These are phyloP conservation scores for Hymenoscyphus repandus DNA, from an alignment of 2,329 filamentous ascomycete genomes.

Conservation along the genomic window DNA sequence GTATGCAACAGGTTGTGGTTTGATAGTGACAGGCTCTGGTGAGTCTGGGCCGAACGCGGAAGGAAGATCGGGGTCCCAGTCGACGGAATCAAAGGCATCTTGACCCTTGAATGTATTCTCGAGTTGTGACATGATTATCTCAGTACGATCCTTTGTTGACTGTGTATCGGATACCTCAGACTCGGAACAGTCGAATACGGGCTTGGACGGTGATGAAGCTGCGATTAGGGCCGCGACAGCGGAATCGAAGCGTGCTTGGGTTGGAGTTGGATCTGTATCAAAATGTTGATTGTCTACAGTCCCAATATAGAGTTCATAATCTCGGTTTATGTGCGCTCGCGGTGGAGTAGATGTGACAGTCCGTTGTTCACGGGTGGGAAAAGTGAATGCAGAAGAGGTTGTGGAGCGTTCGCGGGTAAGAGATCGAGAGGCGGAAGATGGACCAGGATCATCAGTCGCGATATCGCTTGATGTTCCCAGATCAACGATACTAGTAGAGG, in stretches of 20 bases:
- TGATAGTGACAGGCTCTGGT: constrained; percentile 26
- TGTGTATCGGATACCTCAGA: constrained; percentile 1
- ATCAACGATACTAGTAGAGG: background rate
- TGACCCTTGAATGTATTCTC: constrained; percentile 5
- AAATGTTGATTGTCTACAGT: background rate
- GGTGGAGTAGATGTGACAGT: background rate
- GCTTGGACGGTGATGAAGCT: background rate
- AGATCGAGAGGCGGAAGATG: background rate
- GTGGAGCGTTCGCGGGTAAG: background rate
- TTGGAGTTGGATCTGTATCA: background rate
- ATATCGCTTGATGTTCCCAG: background rate
- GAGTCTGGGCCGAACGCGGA: constrained; percentile 20
- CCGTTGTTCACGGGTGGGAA: background rate
- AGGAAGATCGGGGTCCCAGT: constrained; percentile 29
- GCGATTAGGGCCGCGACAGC: background rate
- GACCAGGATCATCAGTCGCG: background rate
- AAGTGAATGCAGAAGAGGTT: background rate
- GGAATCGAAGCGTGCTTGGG: background rate
- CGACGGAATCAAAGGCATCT: constrained; percentile 28
- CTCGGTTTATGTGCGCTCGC: background rate
- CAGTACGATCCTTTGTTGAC: constrained; percentile 1
- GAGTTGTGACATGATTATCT: constrained; percentile 8
- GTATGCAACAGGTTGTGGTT: constrained; percentile 28
- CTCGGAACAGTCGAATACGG: background rate
- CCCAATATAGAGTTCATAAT: background rate